phyloP scores from a whole-genome alignment of 2,329 filamentous ascomycete genomes.

The Fusarium burgessii region DNA sequence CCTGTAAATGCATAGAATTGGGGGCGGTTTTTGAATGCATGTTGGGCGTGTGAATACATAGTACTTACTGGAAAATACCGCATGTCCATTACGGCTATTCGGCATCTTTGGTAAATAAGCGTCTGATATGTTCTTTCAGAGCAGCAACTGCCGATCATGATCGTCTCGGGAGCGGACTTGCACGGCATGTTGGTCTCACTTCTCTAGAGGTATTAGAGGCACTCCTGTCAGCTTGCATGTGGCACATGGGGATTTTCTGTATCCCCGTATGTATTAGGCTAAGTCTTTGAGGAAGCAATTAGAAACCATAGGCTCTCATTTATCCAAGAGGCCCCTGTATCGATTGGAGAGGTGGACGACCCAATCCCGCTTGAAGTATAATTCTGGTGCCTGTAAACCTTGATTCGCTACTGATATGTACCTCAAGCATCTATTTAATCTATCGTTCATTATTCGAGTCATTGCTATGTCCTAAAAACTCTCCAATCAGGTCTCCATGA shows the following conservation, averaged over 20 bases:
- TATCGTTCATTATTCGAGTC: fast-evolving
- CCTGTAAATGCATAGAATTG: too few relatives aligned
- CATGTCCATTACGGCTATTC: background rate
- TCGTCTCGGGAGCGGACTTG: background rate
- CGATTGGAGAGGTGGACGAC: too few relatives aligned
- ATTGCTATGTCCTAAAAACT: background rate
- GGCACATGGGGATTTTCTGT: fast-evolving
- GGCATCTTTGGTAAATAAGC: background rate
- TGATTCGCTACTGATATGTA: fast-evolving
- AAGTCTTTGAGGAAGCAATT: too few relatives aligned
- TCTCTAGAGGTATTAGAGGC: too few relatives aligned
- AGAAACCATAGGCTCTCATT: too few relatives aligned
- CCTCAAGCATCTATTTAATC: background rate
- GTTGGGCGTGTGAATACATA: background rate
- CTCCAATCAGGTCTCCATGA: background rate
- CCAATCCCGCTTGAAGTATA: too few relatives aligned
- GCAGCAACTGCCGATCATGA: background rate
- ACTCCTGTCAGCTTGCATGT: background rate
- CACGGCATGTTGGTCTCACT: background rate
- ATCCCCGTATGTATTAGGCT: fast-evolving
- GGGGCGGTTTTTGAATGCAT: background rate
- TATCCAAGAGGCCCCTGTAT: too few relatives aligned
- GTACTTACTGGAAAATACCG: fast-evolving
- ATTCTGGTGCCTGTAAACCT: too few relatives aligned
- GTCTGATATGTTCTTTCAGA: background rate